phyloP scores from a whole-genome alignment of 352 stramenopile genomes.

The Phytophthora nicotianae region DNA sequence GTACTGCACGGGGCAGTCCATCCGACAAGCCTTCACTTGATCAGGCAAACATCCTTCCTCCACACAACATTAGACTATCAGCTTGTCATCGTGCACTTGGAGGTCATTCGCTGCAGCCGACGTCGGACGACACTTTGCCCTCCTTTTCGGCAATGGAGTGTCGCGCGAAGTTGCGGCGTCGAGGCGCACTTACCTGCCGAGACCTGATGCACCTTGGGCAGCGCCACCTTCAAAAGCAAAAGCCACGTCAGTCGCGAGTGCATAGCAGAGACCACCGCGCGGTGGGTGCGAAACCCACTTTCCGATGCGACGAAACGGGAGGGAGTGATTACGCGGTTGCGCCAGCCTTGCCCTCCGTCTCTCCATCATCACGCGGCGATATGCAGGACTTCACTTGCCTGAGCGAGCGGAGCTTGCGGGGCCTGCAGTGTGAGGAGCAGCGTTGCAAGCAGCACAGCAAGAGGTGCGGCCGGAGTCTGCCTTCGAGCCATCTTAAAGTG shows the following conservation, averaged over 20 bases:
- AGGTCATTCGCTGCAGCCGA: neutral
- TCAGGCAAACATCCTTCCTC: constrained; percentile 49
- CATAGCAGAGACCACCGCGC: constrained; percentile 15
- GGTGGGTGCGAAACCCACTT: neutral
- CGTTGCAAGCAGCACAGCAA: constrained; percentile 7
- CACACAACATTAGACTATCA: neutral
- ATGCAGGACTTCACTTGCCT: constrained; percentile 16
- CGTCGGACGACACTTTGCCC: constrained; percentile 4
- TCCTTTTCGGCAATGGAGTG: constrained; percentile 18
- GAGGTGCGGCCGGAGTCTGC: constrained; percentile 1
- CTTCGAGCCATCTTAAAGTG: constrained; percentile 1
- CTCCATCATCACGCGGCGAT: constrained; percentile 1
- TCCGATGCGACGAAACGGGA: constrained; percentile 20
- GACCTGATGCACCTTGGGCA: constrained; percentile 24
- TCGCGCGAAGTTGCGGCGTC: constrained; percentile 5
- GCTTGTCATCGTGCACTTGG: neutral
- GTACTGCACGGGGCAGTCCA: constrained; percentile 59
- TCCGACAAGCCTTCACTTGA: constrained; percentile 56
- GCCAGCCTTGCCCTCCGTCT: constrained; percentile 8
- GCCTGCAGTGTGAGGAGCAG: constrained; percentile 1
- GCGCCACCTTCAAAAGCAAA: constrained; percentile 30
- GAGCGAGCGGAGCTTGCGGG: constrained; percentile 4
- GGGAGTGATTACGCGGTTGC: constrained; percentile 18
- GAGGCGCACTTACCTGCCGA: constrained; percentile 22
- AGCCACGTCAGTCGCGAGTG: constrained; percentile 16